phyloP scores from a whole-genome alignment of 257 asterid species.

The Agastache rugosa region DNA sequence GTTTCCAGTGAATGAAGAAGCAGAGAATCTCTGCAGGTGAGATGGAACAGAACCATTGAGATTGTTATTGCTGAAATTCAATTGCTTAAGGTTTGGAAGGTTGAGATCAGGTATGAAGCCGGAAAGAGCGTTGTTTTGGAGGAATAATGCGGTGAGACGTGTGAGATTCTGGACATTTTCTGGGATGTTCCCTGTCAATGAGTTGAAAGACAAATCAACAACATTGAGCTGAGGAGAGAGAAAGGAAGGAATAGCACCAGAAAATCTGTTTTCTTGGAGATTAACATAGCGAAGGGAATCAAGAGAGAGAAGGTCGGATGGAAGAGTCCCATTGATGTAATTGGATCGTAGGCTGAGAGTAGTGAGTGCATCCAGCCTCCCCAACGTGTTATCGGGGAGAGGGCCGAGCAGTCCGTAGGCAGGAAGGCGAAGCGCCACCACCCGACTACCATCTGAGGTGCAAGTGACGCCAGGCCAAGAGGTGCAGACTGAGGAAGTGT shows the following conservation, averaged over 20 bases:
- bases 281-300: constrained; percentile 64
- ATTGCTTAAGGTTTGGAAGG: constrained; percentile 54
- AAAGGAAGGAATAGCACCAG: constrained; percentile 60
- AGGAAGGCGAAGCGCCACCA: constrained; percentile 70
- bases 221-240: constrained; percentile 57
- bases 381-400: constrained; percentile 66
- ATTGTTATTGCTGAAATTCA: constrained; percentile 65
- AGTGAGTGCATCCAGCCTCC: constrained; percentile 61
- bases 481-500: constrained; percentile 54
- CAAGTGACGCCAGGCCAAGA: constrained; percentile 76
- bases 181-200: constrained; percentile 65
- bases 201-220: constrained; percentile 71
- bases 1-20: constrained; percentile 73
- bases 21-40: constrained; percentile 57
- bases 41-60: constrained; percentile 70
- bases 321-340: constrained; percentile 59
- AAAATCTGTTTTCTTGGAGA: constrained; percentile 63
- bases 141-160: constrained; percentile 53
- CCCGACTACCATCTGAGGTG: constrained; percentile 51
- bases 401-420: constrained; percentile 69
- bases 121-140: constrained; percentile 68
- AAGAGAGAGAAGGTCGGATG: constrained; percentile 68
- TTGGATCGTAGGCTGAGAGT: constrained; percentile 77
- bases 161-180: constrained; percentile 49
- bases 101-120: constrained; percentile 67